Base-by-base conservation (phyloP, 495 filamentous ascomycete species). In the Delitschia confertaspora region DNA sequence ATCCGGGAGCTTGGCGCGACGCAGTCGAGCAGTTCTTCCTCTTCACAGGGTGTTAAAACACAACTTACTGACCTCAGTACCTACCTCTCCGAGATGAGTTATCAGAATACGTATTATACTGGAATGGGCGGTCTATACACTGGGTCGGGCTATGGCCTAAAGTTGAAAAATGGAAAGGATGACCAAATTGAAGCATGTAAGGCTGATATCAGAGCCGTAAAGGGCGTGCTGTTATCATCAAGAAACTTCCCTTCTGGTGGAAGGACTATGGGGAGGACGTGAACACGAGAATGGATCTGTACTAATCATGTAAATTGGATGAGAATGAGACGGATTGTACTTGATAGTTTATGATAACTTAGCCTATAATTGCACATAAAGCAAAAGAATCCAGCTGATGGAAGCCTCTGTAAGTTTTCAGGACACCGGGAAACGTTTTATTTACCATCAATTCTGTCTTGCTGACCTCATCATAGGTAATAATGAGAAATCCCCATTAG, bases 171-270 rank as follows among this genome's bases (percentile, higher is more conserved):
- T 38, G 49, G 60, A 21, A 68, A 74, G 65, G 66, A 88, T 26
- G 89, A 95, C 59, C 82, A 80, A 49, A 80, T 93, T 45, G 72
- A 75, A 20, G 75, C 70, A 57, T 74, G 93, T 11, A 88, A 82
- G 64, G 73, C 79, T 17, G 85, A 93, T 58, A 94, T 98, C 47
- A 69, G 87, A 37, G 75, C 85, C 49, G 78, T 96, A n/a, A 98
- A 98, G 70, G 89, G 91, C 13, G 81, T 88, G 33, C 66, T 98
- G 61, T 56, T 98, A 59, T 89, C 80, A 68, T 79, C 88, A 13
- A 70, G 78, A 58, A 77, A 66, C 47, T 79, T 82, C 55, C 74
- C 76, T 13, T 53, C 56, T 25, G 53, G 53, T 6, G 42, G 51
- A 4, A 33, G 38, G 24, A 55, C 22, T 13, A 13, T 31, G 29